These are phyloP conservation scores for Teratosphaeria viscida DNA, from an alignment of 2,329 filamentous ascomycete genomes.

Conservation along the genomic window DNA sequence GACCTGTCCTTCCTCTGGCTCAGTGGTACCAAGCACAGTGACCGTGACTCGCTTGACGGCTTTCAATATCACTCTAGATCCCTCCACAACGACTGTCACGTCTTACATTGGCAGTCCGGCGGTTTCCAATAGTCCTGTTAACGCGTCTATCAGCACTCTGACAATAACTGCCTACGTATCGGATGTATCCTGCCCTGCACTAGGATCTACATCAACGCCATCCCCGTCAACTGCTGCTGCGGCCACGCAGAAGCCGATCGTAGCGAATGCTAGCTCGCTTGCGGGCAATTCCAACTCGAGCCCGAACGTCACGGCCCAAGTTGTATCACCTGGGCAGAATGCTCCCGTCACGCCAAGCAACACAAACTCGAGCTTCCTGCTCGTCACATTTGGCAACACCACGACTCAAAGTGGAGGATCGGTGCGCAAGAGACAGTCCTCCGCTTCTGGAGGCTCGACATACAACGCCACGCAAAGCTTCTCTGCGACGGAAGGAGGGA, in stretches of 20 bases:
- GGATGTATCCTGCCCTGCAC: neutral
- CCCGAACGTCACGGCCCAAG: neutral
- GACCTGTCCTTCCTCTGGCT: neutral
- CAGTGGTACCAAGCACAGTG: neutral
- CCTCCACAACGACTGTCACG: neutral
- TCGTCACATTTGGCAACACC: neutral
- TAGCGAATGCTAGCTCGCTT: neutral
- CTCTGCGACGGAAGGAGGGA: neutral
- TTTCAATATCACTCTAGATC: neutral
- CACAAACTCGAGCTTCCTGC: neutral
- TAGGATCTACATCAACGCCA: neutral
- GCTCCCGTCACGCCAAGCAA: neutral
- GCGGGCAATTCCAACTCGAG: neutral
- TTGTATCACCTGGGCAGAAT: neutral
- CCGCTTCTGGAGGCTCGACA: neutral
- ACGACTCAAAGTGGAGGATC: neutral
- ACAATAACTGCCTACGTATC: neutral
- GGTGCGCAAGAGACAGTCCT: neutral
- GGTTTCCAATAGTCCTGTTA: neutral
- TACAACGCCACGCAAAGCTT: slow-evolving; percentile 9
- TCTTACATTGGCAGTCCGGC: neutral
- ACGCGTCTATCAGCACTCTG: neutral
- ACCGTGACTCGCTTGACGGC: neutral
- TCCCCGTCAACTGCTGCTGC: neutral
- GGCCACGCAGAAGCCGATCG: neutral